Evolutionary conservation across 1,284 basidiomycete genomes (phyloP), one percentile per base, ranked within the genome.

Genomic region (Hymenochaete sp.): DNA sequence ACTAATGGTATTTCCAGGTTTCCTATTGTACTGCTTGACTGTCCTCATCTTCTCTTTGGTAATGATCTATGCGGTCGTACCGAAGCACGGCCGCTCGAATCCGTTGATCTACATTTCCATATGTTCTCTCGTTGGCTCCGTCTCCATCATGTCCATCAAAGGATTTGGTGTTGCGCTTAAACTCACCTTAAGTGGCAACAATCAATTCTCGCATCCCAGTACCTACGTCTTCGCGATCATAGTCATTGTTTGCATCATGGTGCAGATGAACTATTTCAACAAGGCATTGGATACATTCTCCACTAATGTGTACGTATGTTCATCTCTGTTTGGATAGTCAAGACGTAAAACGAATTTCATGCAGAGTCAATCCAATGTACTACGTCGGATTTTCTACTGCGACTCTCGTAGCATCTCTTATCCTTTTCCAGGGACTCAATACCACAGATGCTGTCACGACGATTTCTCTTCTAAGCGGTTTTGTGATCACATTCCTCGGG

Each of bases 231-330:
- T 98, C 58, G 90, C 80, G 33, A 72, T 91, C 43, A 79, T 91
- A 26, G 86, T 93, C 3, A 75, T 76, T 1, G 68, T 80, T 2
- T 98, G 92, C 66, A 98, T 98, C 58, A 60, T 96, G 43, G 79
- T 96, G 1, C 93, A 97, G 67, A 93, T 96, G 89, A 95, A 97
- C 68, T 98, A 96, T 70, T 97, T 98, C 69, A 98, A 98, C 73
- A 97, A 97, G 62, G 96, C 95, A 0, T 74, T 98, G 44, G 95
- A 98, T 61, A 90, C 84, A 1, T 98, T 98, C 65, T 93, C 91
- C 3, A 98, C 95, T 36, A 98, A 98, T 60, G 90, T 98, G 89
- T 93, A 72, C 56, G 91, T 75, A 14, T 39, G 6, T 27, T 28
- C 27, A 13, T 2, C 25, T 38, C 36, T 31, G 21, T 38, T 32